Evolutionary conservation across 768 basidiomycete genomes (phyloP).

Genomic region (Serpula lacrymans): DNA sequence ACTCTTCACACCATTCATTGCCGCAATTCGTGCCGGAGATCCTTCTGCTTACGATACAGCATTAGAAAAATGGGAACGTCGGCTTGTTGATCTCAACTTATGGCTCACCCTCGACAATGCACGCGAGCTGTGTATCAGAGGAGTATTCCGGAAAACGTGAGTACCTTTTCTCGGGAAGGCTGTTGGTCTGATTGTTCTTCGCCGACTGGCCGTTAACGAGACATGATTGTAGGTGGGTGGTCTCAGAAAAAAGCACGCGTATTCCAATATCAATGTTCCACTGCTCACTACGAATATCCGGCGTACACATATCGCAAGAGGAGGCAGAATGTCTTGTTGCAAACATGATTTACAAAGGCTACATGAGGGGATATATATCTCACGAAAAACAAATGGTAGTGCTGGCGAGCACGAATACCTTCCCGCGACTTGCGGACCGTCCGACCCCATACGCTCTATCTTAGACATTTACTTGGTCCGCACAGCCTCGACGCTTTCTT

Average conservation of each 20-base stretch:
- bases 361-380: constrained; percentile 93
- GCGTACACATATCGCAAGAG: constrained; percentile 64
- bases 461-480: too few relatives aligned
- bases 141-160: constrained; percentile 76
- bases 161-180: constrained; percentile 32
- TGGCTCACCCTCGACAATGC: constrained; percentile 87
- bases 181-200: not conserved
- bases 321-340: constrained; percentile 94
- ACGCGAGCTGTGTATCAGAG: constrained; percentile 80
- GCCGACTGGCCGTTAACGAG: too few relatives aligned
- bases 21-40: constrained; percentile 75
- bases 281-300: constrained; percentile 67
- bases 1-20: constrained; percentile 77
- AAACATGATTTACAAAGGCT: constrained; percentile 92
- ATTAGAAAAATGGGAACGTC: constrained; percentile 63
- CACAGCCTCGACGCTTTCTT: too few relatives aligned
- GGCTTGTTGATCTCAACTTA: constrained; percentile 82
- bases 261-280: constrained; percentile 83
- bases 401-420: constrained; percentile 72
- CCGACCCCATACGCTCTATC: constrained; percentile 44
- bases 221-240: constrained; percentile 71
- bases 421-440: constrained; percentile 70
- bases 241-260: constrained; percentile 65
- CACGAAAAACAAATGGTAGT: constrained; percentile 96
- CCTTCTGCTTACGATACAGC: constrained; percentile 78